phyloP scores from a whole-genome alignment of 148 eudicot genomes.

The Oxyria digyna region DNA sequence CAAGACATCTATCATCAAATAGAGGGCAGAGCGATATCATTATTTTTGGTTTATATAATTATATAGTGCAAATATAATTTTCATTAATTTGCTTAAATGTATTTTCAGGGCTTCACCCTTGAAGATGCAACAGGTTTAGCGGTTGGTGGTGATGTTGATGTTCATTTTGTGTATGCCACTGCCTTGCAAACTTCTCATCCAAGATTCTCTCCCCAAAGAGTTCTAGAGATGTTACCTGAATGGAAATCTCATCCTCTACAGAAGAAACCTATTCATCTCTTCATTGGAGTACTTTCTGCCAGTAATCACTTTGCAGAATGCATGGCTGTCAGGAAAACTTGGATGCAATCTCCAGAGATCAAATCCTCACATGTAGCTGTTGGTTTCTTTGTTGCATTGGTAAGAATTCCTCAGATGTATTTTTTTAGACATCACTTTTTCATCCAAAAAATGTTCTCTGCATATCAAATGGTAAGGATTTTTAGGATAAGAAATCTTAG shows the following conservation, averaged over 20 bases:
- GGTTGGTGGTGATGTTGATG: constrained; percentile 75
- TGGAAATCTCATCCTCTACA: constrained; percentile 78
- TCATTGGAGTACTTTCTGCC: constrained; percentile 89
- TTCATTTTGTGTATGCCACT: constrained; percentile 84
- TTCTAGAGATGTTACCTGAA: constrained; percentile 59
- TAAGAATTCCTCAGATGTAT: constrained; percentile 17
- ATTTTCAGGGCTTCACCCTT: constrained; percentile 70
- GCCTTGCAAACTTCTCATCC: constrained; percentile 86
- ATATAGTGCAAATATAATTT: neutral
- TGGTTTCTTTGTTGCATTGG: constrained; percentile 97
- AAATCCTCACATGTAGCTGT: constrained; percentile 70
- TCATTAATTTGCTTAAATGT: constrained; percentile 6
- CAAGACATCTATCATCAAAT: neutral
- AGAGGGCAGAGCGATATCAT: neutral
- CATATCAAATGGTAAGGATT: no score
- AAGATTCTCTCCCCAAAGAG: constrained; percentile 81
- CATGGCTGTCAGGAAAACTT: constrained; percentile 95
- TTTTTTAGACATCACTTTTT: neutral
- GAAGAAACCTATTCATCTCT: constrained; percentile 40
- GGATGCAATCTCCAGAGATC: constrained; percentile 81
- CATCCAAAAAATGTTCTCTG: neutral
- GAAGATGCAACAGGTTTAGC: constrained; percentile 98
- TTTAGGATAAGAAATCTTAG: neutral
- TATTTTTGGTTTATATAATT: neutral
- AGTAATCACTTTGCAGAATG: constrained; percentile 98